A percentile compares a stretch with the other conserved stretches of the same genome.
These are phyloP conservation scores for Juncus effusus DNA, from an alignment of 176 grass and related monocot species.

Conservation along the genomic window DNA sequence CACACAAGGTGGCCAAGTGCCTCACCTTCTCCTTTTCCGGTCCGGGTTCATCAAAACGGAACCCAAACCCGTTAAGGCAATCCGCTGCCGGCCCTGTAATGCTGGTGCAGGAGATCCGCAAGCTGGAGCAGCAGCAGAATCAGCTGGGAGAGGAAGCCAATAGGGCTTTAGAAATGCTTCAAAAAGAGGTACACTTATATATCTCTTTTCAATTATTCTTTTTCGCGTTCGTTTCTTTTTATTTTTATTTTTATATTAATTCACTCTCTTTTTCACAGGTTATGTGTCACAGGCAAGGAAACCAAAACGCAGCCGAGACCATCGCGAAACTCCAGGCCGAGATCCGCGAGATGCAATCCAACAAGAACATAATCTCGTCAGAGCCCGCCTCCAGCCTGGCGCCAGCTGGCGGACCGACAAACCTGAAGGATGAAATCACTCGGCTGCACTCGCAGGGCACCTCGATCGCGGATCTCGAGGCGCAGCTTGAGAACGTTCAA, in stretches of 20 bases:
- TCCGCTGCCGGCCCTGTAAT: conserved; percentile 78
- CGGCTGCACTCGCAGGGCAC: conserved; percentile 82
- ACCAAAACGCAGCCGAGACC: conserved; percentile 93
- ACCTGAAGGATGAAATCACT: conserved; percentile 85
- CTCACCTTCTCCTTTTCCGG: conserved; percentile 74
- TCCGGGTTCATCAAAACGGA: conserved; percentile 39
- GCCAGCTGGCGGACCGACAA: conserved; percentile 5
- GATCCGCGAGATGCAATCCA: conserved; percentile 71
- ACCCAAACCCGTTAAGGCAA: conserved; percentile 44
- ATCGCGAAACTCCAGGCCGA: conserved; percentile 89
- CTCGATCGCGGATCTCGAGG: conserved; percentile 86
- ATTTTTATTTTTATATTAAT: conserved; percentile 9
- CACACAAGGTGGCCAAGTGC: conserved; percentile 46
- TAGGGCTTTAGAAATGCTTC: conserved; percentile 78
- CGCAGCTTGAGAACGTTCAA: conserved; percentile 85
- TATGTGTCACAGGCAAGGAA: conserved; percentile 78
- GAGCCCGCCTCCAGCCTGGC: conserved; percentile 39
- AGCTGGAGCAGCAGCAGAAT: conserved; percentile 79
- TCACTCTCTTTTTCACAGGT: conserved; percentile 20
- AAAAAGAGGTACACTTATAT: conserved; percentile 51
- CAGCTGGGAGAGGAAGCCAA: conserved; percentile 93
- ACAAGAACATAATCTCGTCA: conserved; percentile 40
- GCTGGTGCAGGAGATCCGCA: conserved; percentile 91
- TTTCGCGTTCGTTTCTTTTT: background rate
- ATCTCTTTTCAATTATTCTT: background rate